Evolutionary conservation across 257 asterid species (phyloP), one percentile per base, ranked within the genome.

Genomic region (Anisodus acutangulus): DNA sequence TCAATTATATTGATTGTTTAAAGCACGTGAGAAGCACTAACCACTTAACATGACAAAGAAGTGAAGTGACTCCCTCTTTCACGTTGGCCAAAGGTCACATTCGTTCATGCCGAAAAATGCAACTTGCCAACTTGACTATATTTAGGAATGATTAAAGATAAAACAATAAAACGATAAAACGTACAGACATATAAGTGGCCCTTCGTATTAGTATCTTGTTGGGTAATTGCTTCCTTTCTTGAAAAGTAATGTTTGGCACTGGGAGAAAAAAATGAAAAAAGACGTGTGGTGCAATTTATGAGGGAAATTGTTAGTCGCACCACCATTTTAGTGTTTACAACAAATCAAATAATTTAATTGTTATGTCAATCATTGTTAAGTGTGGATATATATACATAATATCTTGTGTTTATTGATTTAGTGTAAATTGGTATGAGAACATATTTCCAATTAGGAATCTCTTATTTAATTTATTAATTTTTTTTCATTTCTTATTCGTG

Each of bases 31-130:
- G 81, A 54, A 54, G 49, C 80, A 74, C 62, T 49, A 74, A 78
- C 51, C 67, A 54, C 67, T 31, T 78, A 9, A 78, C 82, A 78
- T 49, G 51, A 78, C 26, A 78, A 31, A 54, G 62, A 19, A 54
- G 64, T 54, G 15, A 68, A 70, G 16, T 70, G 79, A 70, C 79
- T 43, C 79, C 79, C 45, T 70, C 57, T 70, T 70, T 70, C 79
- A 70, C 8, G 4, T 41, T 16, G 79, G 16, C 79, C 57, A 70
- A 70, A 70, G 79, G 79, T 70, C 79, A 39, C 26, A 8, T 70
- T 43, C 79, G 43, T 70, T 35, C 55, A 1, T 31, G 35, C 35
- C 35, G 35, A 17, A 70, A 43, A 70, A 8, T 70, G 35, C 57
- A 70, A 70, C 55, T 70, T 70, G 55, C 55, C 79, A 70, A 70